Evolutionary conservation across 768 basidiomycete species (phyloP), one percentile per base, ranked within the genome.

Genomic region (Tricholoma terreum): DNA sequence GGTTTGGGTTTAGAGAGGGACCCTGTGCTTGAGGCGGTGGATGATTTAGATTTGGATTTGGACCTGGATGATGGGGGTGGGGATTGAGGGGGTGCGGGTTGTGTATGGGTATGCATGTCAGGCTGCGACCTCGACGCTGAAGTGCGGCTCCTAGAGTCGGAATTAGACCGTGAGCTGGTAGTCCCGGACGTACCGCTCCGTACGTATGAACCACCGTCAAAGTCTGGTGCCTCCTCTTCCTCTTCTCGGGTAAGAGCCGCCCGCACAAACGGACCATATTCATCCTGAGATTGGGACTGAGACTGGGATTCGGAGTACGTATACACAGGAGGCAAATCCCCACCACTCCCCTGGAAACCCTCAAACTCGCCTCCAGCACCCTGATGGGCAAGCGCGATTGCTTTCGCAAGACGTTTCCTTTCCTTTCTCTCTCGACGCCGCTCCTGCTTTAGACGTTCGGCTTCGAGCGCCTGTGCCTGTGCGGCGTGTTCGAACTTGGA

Each of bases 271-370:
- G 52, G 40, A 3, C 40, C 52, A 42, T 53, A 53, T 30, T 52
- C 43, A 24, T 46, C 11, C 14, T 35, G 19, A 27, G n/a, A n/a
- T n/a, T n/a, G n/a, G n/a, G n/a, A n/a, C n/a, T n/a, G n/a, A 27
- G 24, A 27, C 15, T 1, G 15, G 8, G n/a, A 55, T 12, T 62
- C 46, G 5, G 54, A 50, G 52, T 14, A 59, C 63, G 17, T 50
- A 51, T 40, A 53, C 51, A 21, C 55, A 31, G 54, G 56, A 30
- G 57, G 59, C 2, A 52, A 35, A 6, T 50, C 57, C 59, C 54
- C 56, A 31, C 67, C 65, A 33, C 63, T 59, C 48, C 85, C 87
- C 59, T 81, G 86, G 70, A 87, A 88, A 0, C 85, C 86, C 63
- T 89, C 86, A 57, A 90, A 87, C 11, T 76, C 74, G 4, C 71